Base-by-base conservation (phyloP, 2,329 filamentous ascomycete species). In the Orbilia brochopaga region DNA sequence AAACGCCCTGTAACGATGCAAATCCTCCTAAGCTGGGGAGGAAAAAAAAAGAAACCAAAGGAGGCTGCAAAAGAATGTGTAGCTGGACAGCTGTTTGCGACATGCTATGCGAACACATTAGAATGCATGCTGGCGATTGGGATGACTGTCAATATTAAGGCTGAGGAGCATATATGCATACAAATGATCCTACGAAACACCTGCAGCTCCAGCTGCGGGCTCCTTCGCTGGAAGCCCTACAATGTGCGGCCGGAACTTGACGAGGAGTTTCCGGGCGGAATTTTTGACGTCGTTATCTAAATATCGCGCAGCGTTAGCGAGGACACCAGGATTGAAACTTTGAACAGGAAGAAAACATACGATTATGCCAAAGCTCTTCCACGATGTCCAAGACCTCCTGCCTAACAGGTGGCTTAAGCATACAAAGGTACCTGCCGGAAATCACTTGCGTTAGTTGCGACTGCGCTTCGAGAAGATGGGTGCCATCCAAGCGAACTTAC, bases 361-460 rank as follows among this genome's bases (percentile, higher is more conserved):
- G 88, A 70, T 87, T 86, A 15, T 82, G 80, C 86, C 87, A 89
- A 72, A 89, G 86, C 72, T 86, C 86, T 76, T 88, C 85, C 61
- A 90, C 84, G 0, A 85, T 84, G 76, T 89, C 86, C 51, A 90
- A 80, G 30, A 87, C 86, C 73, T 86, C 80, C 73, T 87, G 84
- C 76, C 85, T 83, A 21, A 85, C 84, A 1, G 87, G 87, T 51
- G 87, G 87, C 59, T 85, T 83, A 83, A 89, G 86, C 81, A 89
- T 87, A 51, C 87, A 85, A 77, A 89, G 79, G 74, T 76, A 77
- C 24, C 76, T 77, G 67, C 6, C 10, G 19, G 19, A 52, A 24
- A 11, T 66, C 57, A 61, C 50, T 15, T 7, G 17, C n/a, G 17
- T 48, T 21, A 48, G 44, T 48, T 15, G 11, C 24, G 2, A 32